Evolutionary conservation across 2,329 filamentous ascomycete species (phyloP).

Genomic region (Scytalidium lignicola): DNA sequence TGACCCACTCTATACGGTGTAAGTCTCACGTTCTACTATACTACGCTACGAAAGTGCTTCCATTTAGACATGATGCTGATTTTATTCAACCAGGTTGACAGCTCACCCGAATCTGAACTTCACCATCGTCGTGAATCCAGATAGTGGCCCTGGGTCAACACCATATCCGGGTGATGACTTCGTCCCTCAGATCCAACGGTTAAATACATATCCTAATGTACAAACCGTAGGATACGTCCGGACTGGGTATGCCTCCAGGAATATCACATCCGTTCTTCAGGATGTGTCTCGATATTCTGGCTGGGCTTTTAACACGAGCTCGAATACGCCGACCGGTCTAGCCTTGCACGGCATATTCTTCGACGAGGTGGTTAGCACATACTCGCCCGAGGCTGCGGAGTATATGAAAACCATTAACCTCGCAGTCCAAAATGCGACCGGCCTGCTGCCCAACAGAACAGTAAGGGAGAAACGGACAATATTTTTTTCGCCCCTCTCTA

Average conservation of each 20-base stretch:
- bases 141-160: conserved; percentile 26
- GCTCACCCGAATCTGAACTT: conserved; percentile 18
- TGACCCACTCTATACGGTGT: no score
- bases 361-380: conserved; percentile 9
- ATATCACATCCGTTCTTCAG: conserved; percentile 23
- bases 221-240: conserved; percentile 34
- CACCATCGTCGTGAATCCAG: conserved; percentile 21
- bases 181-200: conserved; percentile 24
- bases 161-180: conserved; percentile 28
- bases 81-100: conserved; percentile 12
- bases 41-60: no score
- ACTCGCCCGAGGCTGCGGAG: neutral
- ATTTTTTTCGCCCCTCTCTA: no score
- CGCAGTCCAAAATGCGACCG: conserved; percentile 6
- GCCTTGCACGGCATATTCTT: conserved; percentile 14
- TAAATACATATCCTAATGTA: conserved; percentile 33
- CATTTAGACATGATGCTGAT: no score
- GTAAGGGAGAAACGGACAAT: conserved; percentile 6
- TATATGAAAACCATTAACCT: conserved; percentile 8
- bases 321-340: conserved; percentile 5
- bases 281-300: conserved; percentile 32
- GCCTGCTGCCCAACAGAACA: conserved; percentile 3
- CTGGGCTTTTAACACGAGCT: conserved; percentile 28
- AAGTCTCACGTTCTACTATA: no score
- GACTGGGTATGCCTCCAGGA: conserved; percentile 26